These are phyloP conservation scores for Elsinoe batatas DNA, from an alignment of 2,329 filamentous ascomycete genomes.

Conservation along the genomic window DNA sequence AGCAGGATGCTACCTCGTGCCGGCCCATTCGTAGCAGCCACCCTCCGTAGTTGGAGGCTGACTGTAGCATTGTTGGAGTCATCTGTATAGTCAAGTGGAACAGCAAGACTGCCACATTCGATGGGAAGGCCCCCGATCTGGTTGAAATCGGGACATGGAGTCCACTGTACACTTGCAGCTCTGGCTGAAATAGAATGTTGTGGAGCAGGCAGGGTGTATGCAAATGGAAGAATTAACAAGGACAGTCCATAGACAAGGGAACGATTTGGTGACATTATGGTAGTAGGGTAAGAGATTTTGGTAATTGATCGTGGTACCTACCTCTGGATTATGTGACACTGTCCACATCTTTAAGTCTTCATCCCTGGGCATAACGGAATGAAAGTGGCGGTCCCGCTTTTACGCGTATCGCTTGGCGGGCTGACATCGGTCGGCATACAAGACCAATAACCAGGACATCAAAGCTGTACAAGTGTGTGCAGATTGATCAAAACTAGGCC, in stretches of 20 bases:
- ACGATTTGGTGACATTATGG: neutral
- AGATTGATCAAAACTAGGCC: too few relatives aligned
- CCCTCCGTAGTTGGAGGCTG: constrained; percentile 16
- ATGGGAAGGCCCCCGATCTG: neutral
- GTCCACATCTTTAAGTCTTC: too few relatives aligned
- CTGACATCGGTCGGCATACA: neutral
- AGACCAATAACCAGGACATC: neutral
- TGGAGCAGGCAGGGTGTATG: neutral
- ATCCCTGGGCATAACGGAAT: neutral
- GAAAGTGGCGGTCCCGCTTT: neutral
- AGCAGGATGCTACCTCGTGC: constrained; percentile 19
- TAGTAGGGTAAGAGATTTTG: neutral
- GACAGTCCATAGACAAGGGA: neutral
- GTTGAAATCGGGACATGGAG: neutral
- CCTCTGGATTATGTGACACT: too few relatives aligned
- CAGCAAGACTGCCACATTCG: neutral
- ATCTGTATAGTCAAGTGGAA: constrained; percentile 16
- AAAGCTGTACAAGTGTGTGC: neutral
- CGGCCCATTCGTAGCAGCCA: constrained; percentile 17
- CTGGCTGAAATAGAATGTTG: neutral
- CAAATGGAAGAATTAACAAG: neutral
- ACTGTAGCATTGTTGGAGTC: constrained; percentile 8
- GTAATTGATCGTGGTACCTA: too few relatives aligned
- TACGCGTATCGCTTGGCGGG: neutral
- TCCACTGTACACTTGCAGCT: neutral